Conservation (phyloP, 257 asterid genomes). For the Voacanga thouarsii region DNA sequence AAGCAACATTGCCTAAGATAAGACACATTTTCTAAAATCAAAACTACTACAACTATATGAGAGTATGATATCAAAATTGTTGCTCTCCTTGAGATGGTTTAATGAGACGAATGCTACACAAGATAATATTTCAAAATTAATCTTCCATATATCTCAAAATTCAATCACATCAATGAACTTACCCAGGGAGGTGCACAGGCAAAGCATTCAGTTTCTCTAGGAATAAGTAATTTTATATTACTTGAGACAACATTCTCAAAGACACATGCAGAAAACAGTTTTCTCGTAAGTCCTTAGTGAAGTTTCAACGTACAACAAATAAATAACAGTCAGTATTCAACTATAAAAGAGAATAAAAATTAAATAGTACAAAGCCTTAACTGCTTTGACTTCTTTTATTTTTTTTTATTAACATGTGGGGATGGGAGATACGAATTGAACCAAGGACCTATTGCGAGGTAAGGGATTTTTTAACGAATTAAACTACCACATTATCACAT, state of each 20-base stretch:
- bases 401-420: too few relatives aligned
- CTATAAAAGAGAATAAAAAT: not conserved
- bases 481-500: too few relatives aligned
- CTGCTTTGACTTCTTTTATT: too few relatives aligned
- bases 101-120: not conserved
- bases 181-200: constrained; percentile 99
- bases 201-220: constrained; percentile 98
- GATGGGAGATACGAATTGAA: too few relatives aligned
- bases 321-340: not conserved
- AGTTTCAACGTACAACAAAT: not conserved
- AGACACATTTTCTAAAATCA: not conserved
- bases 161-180: constrained; percentile 15
- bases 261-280: constrained; percentile 54
- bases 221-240: constrained; percentile 86
- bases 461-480: too few relatives aligned
- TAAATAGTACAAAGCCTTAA: not conserved
- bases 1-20: not conserved
- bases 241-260: constrained; percentile 99
- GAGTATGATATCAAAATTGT: not conserved
- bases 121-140: not conserved
- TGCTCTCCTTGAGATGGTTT: not conserved
- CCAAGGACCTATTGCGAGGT: too few relatives aligned
- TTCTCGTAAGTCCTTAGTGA: constrained; percentile 20
- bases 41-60: not conserved
- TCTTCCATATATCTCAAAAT: not conserved